These are phyloP conservation scores for Plantago major DNA, from an alignment of 257 asterid species.

Conservation along the genomic window DNA sequence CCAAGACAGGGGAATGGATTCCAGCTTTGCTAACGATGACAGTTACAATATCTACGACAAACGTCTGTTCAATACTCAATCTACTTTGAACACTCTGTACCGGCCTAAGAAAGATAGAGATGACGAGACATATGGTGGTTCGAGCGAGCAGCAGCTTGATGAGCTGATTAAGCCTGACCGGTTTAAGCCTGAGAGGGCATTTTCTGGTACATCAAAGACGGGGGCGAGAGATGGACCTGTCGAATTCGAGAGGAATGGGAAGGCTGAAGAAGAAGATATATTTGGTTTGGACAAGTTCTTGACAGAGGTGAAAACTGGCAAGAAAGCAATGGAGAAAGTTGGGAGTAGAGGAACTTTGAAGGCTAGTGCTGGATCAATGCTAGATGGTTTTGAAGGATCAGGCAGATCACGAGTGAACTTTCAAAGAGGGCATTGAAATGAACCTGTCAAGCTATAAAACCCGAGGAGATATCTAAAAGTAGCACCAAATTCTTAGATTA, in stretches of 20 bases:
- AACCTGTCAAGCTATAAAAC: no score
- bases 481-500: no score
- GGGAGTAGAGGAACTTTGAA: constrained; percentile 63
- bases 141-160: constrained; percentile 73
- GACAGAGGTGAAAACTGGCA: constrained; percentile 81
- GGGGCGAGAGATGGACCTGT: constrained; percentile 73
- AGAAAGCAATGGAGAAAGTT: constrained; percentile 72
- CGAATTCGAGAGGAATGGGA: constrained; percentile 63
- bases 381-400: constrained; percentile 43
- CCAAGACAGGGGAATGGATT: constrained; percentile 91
- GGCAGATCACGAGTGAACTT: constrained; percentile 38
- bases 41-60: constrained; percentile 73
- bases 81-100: constrained; percentile 72
- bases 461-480: no score
- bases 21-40: constrained; percentile 76
- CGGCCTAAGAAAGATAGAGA: constrained; percentile 74
- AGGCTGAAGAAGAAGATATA: constrained; percentile 79
- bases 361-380: constrained; percentile 54
- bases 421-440: constrained; percentile 23
- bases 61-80: constrained; percentile 60
- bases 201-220: constrained; percentile 61
- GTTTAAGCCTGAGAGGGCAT: constrained; percentile 67
- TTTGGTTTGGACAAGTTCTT: constrained; percentile 81
- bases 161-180: constrained; percentile 83
- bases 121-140: constrained; percentile 77